Percentiles rank a stretch among this genome's conserved stretches.
phyloP scores from a whole-genome alignment of 352 stramenopile species.

The Phytophthora pistaciae region DNA sequence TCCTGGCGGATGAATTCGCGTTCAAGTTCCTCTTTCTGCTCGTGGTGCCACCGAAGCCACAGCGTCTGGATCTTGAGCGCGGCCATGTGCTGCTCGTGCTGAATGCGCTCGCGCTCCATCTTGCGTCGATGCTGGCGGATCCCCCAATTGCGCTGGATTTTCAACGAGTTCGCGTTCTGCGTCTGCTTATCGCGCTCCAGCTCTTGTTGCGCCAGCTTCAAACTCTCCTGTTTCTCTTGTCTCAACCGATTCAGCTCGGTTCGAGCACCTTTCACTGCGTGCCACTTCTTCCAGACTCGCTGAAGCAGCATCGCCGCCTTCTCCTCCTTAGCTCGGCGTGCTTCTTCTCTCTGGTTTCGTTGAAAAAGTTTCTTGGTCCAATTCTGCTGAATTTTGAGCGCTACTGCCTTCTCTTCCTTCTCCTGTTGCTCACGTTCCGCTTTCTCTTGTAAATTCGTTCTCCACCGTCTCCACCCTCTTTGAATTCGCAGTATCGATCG shows the following conservation, averaged over 20 bases:
- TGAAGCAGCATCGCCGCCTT: conserved; percentile 17
- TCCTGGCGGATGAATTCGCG: conserved; percentile 35
- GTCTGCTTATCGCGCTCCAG: conserved; percentile 11
- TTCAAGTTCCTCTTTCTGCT: conserved; percentile 31
- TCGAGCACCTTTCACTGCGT: not conserved
- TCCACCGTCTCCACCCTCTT: conserved; percentile 24
- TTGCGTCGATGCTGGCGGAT: conserved; percentile 23
- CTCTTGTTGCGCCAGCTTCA: conserved; percentile 6
- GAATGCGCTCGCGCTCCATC: conserved; percentile 29
- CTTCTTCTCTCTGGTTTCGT: conserved; percentile 6
- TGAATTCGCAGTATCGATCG: conserved; percentile 12
- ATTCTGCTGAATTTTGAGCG: conserved; percentile 21
- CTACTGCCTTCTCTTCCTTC: conserved; percentile 12
- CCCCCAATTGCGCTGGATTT: conserved; percentile 32
- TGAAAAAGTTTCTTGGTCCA: conserved; percentile 10
- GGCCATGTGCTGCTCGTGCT: conserved; percentile 32
- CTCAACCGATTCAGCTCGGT: not conserved
- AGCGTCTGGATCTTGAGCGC: conserved; percentile 34
- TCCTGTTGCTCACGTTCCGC: not conserved
- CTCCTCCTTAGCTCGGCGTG: not conserved
- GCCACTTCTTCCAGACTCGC: conserved; percentile 16
- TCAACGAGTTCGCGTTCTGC: conserved; percentile 26
- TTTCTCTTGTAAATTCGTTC: not conserved
- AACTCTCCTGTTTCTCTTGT: not conserved
- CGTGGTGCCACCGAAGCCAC: conserved; percentile 36